Evolutionary conservation across 2,329 filamentous ascomycete genomes (phyloP).

Genomic region (Rasamsonia emersonii): DNA sequence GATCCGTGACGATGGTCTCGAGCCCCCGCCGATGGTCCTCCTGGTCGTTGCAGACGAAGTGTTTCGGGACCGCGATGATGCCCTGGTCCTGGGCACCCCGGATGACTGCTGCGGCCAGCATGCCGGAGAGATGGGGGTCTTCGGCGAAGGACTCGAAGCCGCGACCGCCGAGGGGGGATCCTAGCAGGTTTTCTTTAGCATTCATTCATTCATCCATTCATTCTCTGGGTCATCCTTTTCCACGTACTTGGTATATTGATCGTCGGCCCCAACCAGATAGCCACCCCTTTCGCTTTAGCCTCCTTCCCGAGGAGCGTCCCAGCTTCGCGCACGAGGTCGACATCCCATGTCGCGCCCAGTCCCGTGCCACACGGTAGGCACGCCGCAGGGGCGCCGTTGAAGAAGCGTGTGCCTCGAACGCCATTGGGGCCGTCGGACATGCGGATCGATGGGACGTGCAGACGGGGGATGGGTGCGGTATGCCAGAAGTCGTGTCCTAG

Average conservation of each 20-base stretch:
- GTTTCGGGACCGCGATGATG: constrained; percentile 66
- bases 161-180: constrained; percentile 69
- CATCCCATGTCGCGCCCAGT: constrained; percentile 70
- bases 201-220: too few species aligned
- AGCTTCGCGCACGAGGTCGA: constrained; percentile 57
- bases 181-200: too few species aligned
- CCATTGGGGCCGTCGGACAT: constrained; percentile 64
- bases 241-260: too few species aligned
- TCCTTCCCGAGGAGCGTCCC: constrained; percentile 65
- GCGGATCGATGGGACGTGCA: constrained; percentile 56
- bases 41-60: constrained; percentile 40
- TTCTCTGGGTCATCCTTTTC: too few species aligned
- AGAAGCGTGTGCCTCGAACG: constrained; percentile 60
- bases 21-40: constrained; percentile 36
- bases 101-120: constrained; percentile 62
- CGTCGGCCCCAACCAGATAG: constrained; percentile 67
- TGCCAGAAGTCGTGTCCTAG: constrained; percentile 56
- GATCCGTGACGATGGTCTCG: constrained; percentile 35
- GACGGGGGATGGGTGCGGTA: constrained; percentile 53
- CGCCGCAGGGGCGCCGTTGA: constrained; percentile 61
- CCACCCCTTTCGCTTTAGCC: constrained; percentile 61
- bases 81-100: constrained; percentile 64
- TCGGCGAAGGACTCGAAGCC: constrained; percentile 84
- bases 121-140: constrained; percentile 68
- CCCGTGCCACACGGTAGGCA: constrained; percentile 72